Evolutionary conservation across 768 basidiomycete genomes (phyloP), one percentile per base, ranked within the genome.

Genomic region (Mycena filopes): DNA sequence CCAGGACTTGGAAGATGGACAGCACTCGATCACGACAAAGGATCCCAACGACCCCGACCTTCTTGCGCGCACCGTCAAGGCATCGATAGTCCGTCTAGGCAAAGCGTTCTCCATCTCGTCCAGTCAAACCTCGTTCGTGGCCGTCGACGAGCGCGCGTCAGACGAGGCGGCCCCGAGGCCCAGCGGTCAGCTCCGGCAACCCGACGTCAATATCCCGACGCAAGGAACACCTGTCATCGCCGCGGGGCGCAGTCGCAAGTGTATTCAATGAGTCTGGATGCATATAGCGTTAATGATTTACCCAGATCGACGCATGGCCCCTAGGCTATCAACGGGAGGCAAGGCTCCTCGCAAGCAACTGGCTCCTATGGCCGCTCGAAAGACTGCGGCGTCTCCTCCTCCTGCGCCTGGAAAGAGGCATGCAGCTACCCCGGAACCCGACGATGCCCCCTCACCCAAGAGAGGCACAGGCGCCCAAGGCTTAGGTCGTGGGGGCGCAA

Each of bases 1-100:
- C 5, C 66, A 70, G 23, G 69, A 67, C 20, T 50, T 70, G 31
- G 66, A 70, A 55, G 69, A 67, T 23, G 63, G 66, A 5, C 66
- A 60, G n/a, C 63, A 70, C 42, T 43, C 18, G 36, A 16, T 63
- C 15, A 36, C 48, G 3, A 49, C 29, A 21, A 38, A 26, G 46
- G 29, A 48, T 29, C 55, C 55, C 1, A 54, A 64, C 38, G 66
- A 70, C 55, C n/a, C 55, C 18, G 59, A 64, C 25, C 58, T 66
- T 15, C 42, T 53, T 1, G 43, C 46, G 2, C 54, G 63, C 41
- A 61, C 58, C 11, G 58, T 67, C 45, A 57, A 55, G 38, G 69
- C 66, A 12, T 26, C 48, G 25, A 65, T 70, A 50, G 63, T 65
- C 18, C 65, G 69, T 8, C 63, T 70, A 8, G 69, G 59, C 9